Conservation (phyloP, 2,329 filamentous ascomycete genomes). For the Fusarium odoratissimum region DNA sequence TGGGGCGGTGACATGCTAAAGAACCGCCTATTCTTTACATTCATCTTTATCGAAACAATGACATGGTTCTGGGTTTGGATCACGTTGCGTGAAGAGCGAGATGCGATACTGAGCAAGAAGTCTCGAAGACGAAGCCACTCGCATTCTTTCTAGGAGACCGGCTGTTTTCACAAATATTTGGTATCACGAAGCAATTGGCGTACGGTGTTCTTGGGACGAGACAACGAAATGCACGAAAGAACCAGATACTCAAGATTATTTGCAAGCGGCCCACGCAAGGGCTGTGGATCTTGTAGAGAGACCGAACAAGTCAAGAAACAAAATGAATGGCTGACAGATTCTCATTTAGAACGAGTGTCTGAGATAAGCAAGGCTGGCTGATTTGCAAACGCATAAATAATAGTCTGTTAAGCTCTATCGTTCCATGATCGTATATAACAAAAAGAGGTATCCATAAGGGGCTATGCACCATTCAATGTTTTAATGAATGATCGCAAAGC, state of each 20-base stretch:
- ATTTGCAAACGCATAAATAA: constrained; percentile 12
- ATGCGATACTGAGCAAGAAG: constrained; percentile 55
- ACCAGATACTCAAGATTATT: neutral
- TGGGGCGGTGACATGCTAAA: constrained; percentile 76
- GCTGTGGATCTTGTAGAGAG: neutral
- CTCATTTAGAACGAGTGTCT: neutral
- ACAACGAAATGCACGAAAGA: neutral
- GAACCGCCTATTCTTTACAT: constrained; percentile 87
- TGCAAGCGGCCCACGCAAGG: neutral
- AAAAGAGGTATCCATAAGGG: constrained; percentile 43
- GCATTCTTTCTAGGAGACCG: constrained; percentile 19
- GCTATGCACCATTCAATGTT: constrained; percentile 23
- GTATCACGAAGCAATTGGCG: neutral
- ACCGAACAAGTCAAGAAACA: neutral
- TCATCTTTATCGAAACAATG: constrained; percentile 84
- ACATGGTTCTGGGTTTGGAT: constrained; percentile 90
- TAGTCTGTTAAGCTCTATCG: constrained; percentile 31
- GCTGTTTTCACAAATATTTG: neutral
- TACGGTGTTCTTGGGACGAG: neutral
- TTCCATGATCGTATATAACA: constrained; percentile 35
- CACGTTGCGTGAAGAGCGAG: constrained; percentile 74
- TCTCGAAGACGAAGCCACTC: constrained; percentile 46
- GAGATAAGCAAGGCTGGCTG: neutral
- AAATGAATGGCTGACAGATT: neutral
- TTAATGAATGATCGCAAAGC: constrained; percentile 8